Evolutionary conservation across 495 filamentous ascomycete genomes (phyloP), one percentile per base, ranked within the genome.

Genomic region (Penicilliopsis zonata): DNA sequence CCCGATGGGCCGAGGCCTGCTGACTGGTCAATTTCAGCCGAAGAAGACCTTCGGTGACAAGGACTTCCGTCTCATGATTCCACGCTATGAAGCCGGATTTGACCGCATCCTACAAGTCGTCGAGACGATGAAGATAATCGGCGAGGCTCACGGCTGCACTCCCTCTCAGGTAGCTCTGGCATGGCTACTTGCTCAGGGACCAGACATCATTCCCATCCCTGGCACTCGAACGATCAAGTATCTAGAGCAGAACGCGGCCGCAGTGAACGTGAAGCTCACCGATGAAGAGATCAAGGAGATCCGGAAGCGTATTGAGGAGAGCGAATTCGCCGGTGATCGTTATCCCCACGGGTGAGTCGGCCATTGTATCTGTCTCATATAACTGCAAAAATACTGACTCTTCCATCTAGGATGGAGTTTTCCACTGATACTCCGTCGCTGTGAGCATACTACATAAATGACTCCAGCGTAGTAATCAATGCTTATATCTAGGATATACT

Each of bases 121-220:
- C 5, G 44, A 52, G 16, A 19, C 49, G 28, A 45, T 72, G 40
- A 35, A 46, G 22, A 50, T 36, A 2, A 29, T 75, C 5, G 70
- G 70, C 1, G 42, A 55, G 9, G 45, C 37, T 17, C 73, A 76
- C 44, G 62, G 57, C 1, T 49, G 54, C 23, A 65, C 63, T 1
- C 20, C 51, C 0, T 41, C 49, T 2, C 69, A 73, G 47, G 43
- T 70, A 15, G 50, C 56, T 20, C 42, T 74, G 13, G 69, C 68
- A 0, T 76, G 71, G 69, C 29, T 74, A 33, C 25, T 69, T 31
- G 56, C 50, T 8, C 67, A 69, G 38, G 70, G 69, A 0, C 51
- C 66, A 0, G 66, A 72, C 37, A 55, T 75, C 18, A 56, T 77
- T 33, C 65, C 69, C 1, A 73, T 76, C 40, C 72, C 72, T n/a